Base-by-base conservation (phyloP, 1,284 basidiomycete species). In the Macrocystidia cucumis region DNA sequence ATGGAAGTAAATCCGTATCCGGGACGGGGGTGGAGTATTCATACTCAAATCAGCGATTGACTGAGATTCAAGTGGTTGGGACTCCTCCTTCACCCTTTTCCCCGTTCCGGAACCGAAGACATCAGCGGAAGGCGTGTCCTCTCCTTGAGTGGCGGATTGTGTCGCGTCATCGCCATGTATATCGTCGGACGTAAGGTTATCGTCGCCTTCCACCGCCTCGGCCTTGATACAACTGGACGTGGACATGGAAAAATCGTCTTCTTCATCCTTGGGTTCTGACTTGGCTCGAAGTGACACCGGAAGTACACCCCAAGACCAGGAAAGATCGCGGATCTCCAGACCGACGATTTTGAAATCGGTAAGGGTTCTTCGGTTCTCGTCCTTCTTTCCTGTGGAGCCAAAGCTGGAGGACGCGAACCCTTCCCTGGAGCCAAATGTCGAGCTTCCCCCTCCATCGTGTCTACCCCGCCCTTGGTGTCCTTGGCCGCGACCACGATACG, bases 311-410 rank as follows among this genome's bases (percentile, higher is more conserved):
- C 86, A 88, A 32, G 64, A 67, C 85, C 85, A 89, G 49, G 58
- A 62, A 40, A 88, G 60, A 45, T 78, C 78, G 48, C 63, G 68
- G 48, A 95, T 82, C 55, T 88, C 79, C 49, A 96, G 70, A 16
- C 86, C 91, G 48, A 92, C 70, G 54, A 97, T 91, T 61, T 93
- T 88, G 74, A 96, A 97, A 64, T 96, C 92, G 30, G 91, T 95
- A 52, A 96, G 76, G 22, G 91, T 93, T 41, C 88, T 77, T 49
- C 80, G 65, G 58, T 85, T 74, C 63, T 86, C 74, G 59, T 90
- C 78, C 57, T 80, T 81, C 72, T 84, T 85, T 69, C 77, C 72
- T 55, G 49, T 54, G 46, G 56, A 60, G 41, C 62, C 57, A 49
- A 60, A 58, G 46, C 57, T 68, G 32, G 64, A 61, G 40, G 62